Evolutionary conservation across 2,329 filamentous ascomycete species (phyloP).

Genomic region (Lachnellula arida): DNA sequence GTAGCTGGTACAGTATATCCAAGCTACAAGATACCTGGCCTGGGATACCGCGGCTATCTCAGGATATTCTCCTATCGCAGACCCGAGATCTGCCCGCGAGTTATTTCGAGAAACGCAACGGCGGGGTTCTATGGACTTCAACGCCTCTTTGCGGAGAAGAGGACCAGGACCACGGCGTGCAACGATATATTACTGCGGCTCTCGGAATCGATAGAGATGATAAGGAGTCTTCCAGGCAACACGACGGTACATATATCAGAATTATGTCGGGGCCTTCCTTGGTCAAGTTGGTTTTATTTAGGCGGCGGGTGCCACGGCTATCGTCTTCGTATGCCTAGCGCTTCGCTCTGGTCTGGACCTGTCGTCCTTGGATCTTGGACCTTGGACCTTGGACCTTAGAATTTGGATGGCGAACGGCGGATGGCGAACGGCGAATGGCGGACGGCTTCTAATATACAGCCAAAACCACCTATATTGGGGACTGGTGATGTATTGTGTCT

Average conservation of each 20-base stretch:
- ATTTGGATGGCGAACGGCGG: too few species aligned
- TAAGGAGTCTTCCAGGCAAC: not conserved
- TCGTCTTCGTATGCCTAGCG: not conserved
- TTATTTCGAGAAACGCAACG: conserved; percentile 12
- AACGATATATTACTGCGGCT: conserved; percentile 12
- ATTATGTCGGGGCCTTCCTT: not conserved
- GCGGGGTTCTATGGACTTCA: conserved; percentile 16
- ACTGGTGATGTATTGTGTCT: not conserved
- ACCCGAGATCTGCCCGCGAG: not conserved
- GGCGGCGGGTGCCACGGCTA: conserved; percentile 13
- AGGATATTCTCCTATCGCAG: not conserved
- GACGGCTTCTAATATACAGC: not conserved
- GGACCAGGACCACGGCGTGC: conserved; percentile 4
- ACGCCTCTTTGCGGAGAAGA: conserved; percentile 13
- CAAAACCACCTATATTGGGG: conserved; percentile 1
- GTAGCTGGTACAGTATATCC: too few species aligned
- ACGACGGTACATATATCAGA: not conserved
- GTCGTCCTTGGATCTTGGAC: not conserved
- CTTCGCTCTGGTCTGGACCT: conserved; percentile 1
- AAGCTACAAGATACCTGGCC: too few species aligned
- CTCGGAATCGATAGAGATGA: conserved; percentile 13
- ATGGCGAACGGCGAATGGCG: too few species aligned
- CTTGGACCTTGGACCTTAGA: not conserved
- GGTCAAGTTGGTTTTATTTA: conserved; percentile 5
- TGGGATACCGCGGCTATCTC: not conserved